Base-by-base conservation (phyloP, 2,329 filamentous ascomycete species). In the Pseudocercospora pini-densiflorae region DNA sequence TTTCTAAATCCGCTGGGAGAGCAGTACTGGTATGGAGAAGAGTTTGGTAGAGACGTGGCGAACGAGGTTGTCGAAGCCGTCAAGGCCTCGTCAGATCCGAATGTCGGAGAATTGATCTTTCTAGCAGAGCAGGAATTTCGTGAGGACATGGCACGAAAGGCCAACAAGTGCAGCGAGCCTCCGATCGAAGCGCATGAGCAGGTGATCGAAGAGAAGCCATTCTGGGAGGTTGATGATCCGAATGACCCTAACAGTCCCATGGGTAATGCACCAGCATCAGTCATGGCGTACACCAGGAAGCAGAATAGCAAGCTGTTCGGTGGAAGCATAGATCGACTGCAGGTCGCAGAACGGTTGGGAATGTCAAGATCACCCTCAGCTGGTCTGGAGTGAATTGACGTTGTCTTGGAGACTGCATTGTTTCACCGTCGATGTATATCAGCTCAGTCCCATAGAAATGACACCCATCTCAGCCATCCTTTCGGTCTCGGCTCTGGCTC, bases 381-480 rank as follows among this genome's bases (percentile, higher is more conserved):
- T 21, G 19, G 33, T 10, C 43, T 24, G 23, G 23, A 53, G 23
- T 54, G 31, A 57, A 36, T n/a, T n/a, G n/a, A n/a, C n/a, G n/a
- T n/a, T n/a, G n/a, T n/a, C n/a, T n/a, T n/a, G n/a, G n/a, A n/a
- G n/a, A n/a, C n/a, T n/a, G n/a, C n/a, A n/a, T n/a, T 36, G 21
- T 23, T 27, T 33, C 27, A 36, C 31, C 10, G 53, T 65, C 51
- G 63, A 57, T 64, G 53, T 63, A 16, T 43, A 57, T 45, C 24
- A n/a, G 29, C 62, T 71, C 45, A 72, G 64, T 72, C 72, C 71
- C 71, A 73, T 14, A 73, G 36, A 55, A 69, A 65, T 10, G 70
- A 69, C 29, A 72, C 51, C 45, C 62, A 66, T 45, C 68, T 69
- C 47, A 62, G 49, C 64, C 69, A 72, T 8, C 65, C 68, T 45